phyloP scores from a whole-genome alignment of 495 filamentous ascomycete genomes.

The Tuber brumale region DNA sequence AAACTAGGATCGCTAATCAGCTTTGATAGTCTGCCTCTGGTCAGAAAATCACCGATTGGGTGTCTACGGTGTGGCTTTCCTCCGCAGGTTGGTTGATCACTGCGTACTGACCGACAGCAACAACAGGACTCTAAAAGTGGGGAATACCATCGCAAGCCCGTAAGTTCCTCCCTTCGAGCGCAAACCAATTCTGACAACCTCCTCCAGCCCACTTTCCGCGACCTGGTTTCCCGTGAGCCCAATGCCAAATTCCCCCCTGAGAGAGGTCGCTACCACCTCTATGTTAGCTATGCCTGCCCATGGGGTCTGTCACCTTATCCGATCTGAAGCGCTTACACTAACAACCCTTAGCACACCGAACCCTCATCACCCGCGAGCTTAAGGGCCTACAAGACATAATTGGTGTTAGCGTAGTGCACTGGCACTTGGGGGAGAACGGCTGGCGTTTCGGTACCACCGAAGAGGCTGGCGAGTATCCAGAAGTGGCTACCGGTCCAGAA shows the following conservation, averaged over 20 bases:
- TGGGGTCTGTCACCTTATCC: constrained; percentile 51
- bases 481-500: constrained; percentile 54
- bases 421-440: constrained; percentile 59
- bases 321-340: not conserved
- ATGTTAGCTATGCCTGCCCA: constrained; percentile 68
- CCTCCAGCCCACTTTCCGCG: constrained; percentile 27
- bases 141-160: constrained; percentile 37
- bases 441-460: constrained; percentile 71
- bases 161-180: not conserved
- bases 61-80: not conserved
- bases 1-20: not conserved
- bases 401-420: constrained; percentile 61
- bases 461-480: constrained; percentile 50
- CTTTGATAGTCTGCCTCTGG: not conserved
- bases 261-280: constrained; percentile 71
- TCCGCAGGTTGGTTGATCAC: not conserved
- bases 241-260: constrained; percentile 63
- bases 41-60: not conserved
- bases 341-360: constrained; percentile 55
- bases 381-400: constrained; percentile 73
- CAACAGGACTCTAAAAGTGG: constrained; percentile 38
- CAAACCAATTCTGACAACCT: constrained; percentile 5
- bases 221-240: constrained; percentile 45
- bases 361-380: constrained; percentile 65
- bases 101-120: not conserved